phyloP scores from a whole-genome alignment of 2,329 filamentous ascomycete species.

The Arthrobotrys entomopaga region DNA sequence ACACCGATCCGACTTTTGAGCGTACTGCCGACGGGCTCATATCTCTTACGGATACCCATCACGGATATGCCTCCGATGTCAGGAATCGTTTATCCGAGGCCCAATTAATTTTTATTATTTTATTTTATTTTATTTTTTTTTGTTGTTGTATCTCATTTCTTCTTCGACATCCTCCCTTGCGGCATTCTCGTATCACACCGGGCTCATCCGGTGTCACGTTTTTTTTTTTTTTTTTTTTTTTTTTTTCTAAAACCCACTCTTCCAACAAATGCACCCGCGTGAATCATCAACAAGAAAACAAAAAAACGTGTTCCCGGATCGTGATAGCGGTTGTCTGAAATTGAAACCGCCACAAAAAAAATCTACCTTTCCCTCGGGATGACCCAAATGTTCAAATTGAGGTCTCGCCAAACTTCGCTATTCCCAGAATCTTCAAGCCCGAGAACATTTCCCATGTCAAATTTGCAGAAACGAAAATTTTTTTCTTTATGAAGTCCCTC shows the following conservation, averaged over 20 bases:
- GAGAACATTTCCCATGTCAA: constrained; percentile 2
- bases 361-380: constrained; percentile 50
- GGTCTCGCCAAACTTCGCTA: constrained; percentile 43
- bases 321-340: constrained; percentile 39
- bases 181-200: constrained; percentile 40
- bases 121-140: constrained; percentile 5
- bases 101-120: constrained; percentile 9
- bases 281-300: constrained; percentile 8
- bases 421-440: constrained; percentile 9
- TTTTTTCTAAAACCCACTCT: no score
- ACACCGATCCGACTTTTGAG: constrained; percentile 3
- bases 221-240: no score
- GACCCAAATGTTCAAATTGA: constrained; percentile 9
- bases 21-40: constrained; percentile 52
- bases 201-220: constrained; percentile 43
- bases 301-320: constrained; percentile 45
- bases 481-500: constrained; percentile 23
- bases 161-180: not conserved
- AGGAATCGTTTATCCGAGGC: constrained; percentile 32
- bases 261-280: constrained; percentile 18
- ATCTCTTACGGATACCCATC: constrained; percentile 52
- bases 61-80: constrained; percentile 36
- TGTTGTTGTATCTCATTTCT: constrained; percentile 5
- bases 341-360: constrained; percentile 55
- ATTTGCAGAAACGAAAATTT: constrained; percentile 10